Conservation (phyloP, 306 rosid genomes). For the Trichosanthes truncata region DNA sequence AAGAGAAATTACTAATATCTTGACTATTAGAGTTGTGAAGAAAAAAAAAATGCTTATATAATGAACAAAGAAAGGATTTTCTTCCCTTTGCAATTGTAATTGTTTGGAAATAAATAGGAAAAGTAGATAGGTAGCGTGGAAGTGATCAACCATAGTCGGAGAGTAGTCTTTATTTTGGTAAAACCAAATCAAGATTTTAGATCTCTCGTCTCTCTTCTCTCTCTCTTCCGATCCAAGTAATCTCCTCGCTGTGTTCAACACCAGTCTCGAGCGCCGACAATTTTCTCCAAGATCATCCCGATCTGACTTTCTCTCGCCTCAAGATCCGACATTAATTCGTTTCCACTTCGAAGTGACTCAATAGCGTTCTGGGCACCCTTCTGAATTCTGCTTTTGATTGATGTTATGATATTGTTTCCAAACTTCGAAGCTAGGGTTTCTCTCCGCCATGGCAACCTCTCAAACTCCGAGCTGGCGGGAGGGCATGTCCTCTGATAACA, state of each 20-base stretch:
- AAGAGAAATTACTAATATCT: no score
- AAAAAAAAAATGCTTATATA: not conserved
- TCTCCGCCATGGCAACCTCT: not conserved
- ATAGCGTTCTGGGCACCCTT: not conserved
- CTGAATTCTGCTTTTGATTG: not conserved
- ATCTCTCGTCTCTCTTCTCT: conserved; percentile 5
- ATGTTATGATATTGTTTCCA: conserved; percentile 6
- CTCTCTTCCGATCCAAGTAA: conserved; percentile 9
- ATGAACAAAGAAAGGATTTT: not conserved
- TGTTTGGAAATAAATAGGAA: not conserved
- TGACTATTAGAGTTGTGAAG: no score
- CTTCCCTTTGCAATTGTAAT: not conserved
- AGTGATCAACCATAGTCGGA: conserved; percentile 18
- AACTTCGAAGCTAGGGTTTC: conserved; percentile 21
- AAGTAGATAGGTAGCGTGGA: not conserved
- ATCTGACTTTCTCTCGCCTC: not conserved
- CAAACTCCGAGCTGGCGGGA: conserved; percentile 21
- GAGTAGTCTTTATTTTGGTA: conserved; percentile 12
- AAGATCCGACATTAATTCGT: not conserved
- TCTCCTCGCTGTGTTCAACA: conserved; percentile 1
- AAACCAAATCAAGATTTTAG: conserved; percentile 8
- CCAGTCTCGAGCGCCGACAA: conserved; percentile 12
- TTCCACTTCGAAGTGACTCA: not conserved
- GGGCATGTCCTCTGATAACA: conserved; percentile 77
- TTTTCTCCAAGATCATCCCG: not conserved